phyloP scores from a whole-genome alignment of 768 basidiomycete genomes.

The Hericium rajendrae region DNA sequence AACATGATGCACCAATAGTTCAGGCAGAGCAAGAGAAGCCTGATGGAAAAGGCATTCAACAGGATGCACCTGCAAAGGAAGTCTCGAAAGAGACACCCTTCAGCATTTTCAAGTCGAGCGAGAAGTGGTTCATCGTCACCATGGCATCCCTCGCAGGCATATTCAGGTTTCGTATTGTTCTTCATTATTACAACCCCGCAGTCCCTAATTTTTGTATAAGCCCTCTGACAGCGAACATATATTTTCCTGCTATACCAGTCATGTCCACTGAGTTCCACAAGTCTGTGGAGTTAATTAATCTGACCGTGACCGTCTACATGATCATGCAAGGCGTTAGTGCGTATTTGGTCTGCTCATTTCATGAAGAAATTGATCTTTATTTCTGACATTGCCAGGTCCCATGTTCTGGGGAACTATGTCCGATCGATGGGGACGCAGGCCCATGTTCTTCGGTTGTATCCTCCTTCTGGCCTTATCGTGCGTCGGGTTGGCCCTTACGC shows the following conservation, averaged over 20 bases:
- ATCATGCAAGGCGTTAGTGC: constrained; percentile 54
- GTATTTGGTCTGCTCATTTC: constrained; percentile 10
- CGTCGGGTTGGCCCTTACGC: constrained; percentile 46
- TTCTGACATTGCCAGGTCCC: constrained; percentile 23
- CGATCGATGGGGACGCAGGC: constrained; percentile 55
- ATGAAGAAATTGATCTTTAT: not conserved
- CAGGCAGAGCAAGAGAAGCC: too few relatives aligned
- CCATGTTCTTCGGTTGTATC: constrained; percentile 54
- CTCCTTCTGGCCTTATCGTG: constrained; percentile 56
- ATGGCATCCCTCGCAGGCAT: constrained; percentile 49
- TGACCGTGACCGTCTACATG: constrained; percentile 76
- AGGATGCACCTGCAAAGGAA: too few relatives aligned
- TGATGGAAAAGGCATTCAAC: too few relatives aligned
- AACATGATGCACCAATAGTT: too few relatives aligned
- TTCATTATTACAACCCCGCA: not conserved
- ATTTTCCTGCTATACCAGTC: constrained; percentile 70
- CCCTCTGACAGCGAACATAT: constrained; percentile 68
- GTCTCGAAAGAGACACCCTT: constrained; percentile 14
- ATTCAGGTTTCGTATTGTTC: constrained; percentile 39
- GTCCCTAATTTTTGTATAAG: constrained; percentile 22
- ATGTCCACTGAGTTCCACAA: constrained; percentile 53
- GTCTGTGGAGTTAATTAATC: constrained; percentile 62
- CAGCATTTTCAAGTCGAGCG: constrained; percentile 41
- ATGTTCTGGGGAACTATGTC: constrained; percentile 61
- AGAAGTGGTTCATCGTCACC: constrained; percentile 63